Base-by-base conservation (phyloP, 179 eudicot genomes). In the Spergularia azorica region DNA sequence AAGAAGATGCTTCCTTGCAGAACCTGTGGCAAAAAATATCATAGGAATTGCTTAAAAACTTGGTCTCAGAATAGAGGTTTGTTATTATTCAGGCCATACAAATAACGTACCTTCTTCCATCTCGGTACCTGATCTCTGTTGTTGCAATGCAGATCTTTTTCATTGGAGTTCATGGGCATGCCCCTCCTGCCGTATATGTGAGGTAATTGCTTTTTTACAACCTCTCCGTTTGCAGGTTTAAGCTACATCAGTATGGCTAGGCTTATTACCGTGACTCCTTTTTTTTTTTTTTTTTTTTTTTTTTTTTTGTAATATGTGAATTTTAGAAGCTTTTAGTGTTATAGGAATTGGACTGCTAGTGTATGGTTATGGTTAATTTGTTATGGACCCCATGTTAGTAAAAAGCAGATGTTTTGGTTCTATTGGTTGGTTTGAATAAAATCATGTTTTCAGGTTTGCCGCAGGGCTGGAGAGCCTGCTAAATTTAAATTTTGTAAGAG, bases 81-180 rank as follows among this genome's bases (percentile, higher is more conserved):
- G 73, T 26, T 26, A 26, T 52, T 59, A 74, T 67, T 50, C 6
- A 48, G 58, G 62, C 18, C 56, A 43, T 46, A 9, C 21, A 13
- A 41, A 56, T 62, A 39, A 51, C 65, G n/a, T 26, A 46, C 43
- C 51, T n/a, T n/a, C 17, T 15, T 6, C 3, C 2, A 63, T 50
- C 17, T 71, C 61, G 2, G 0, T 2, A 36, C 13, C 70, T 70
- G 77, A 74, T n/a, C 39, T 63, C 2, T 26, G 48, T 55, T 69
- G 38, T 26, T 26, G 9, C 18, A 74, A 26, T 81, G 76, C 91
- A 92, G 98, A 94, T 88, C 82, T 95, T 79, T 95, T 95, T 88
- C 98, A 92, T 72, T 95, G 98, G 98, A 95, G 98, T 80, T 92
- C 92, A 59, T 95, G 97, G 98, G 76, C 93, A 43, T 95, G 98